Evolutionary conservation across 2,329 filamentous ascomycete species (phyloP).

Genomic region (Pyrenophora tritici-repentis): DNA sequence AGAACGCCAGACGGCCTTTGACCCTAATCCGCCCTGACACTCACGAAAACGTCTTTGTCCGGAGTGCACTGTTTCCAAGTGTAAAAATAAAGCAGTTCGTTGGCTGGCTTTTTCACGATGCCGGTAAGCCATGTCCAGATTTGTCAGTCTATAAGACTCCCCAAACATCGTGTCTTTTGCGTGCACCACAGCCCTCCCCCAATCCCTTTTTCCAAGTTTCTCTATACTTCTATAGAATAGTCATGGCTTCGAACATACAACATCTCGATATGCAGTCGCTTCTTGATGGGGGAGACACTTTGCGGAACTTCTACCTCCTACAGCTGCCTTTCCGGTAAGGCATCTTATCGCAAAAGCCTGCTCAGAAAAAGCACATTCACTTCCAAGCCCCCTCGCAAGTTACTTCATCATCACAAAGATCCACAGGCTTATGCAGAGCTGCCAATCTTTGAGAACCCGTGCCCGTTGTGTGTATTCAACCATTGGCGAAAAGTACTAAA

Average conservation of each 20-base stretch:
- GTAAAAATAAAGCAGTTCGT: slow-evolving; percentile 19
- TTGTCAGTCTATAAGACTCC: slow-evolving; percentile 12
- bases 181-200: background rate
- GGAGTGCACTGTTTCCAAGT: slow-evolving; percentile 9
- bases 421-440: slow-evolving; percentile 27
- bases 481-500: slow-evolving; percentile 34
- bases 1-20: slow-evolving; percentile 12
- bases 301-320: slow-evolving; percentile 20
- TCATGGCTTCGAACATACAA: slow-evolving; percentile 20
- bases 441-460: slow-evolving; percentile 37
- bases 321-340: slow-evolving; percentile 7
- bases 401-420: slow-evolving; percentile 34
- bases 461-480: slow-evolving; percentile 33
- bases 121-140: slow-evolving; percentile 31
- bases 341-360: slow-evolving; percentile 8
- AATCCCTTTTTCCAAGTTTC: background rate
- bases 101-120: slow-evolving; percentile 22
- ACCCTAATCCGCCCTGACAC: slow-evolving; percentile 2
- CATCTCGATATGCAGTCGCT: slow-evolving; percentile 15
- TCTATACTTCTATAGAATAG: background rate
- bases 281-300: slow-evolving; percentile 14
- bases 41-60: slow-evolving; percentile 12
- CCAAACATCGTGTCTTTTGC: slow-evolving; percentile 1
- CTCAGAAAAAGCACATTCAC: background rate
- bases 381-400: slow-evolving; percentile 13